Base-by-base conservation (phyloP, 768 basidiomycete species). In the Lentinula edodes region DNA sequence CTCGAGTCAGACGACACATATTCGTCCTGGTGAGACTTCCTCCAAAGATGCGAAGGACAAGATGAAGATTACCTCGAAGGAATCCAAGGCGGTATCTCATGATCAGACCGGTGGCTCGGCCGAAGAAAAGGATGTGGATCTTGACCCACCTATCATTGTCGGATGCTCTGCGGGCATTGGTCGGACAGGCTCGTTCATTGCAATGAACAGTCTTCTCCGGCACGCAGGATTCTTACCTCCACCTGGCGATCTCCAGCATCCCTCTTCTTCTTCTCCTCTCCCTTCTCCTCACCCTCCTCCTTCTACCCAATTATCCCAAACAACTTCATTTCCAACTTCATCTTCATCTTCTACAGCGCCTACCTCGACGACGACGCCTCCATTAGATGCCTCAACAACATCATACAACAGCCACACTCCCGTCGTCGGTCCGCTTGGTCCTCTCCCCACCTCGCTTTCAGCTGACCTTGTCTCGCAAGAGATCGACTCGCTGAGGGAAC, bases 81-180 rank as follows among this genome's bases (percentile, higher is more conserved):
- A 39, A 2, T 28, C 3, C 28, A 28, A 28, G 28, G 3, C 3
- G 28, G 43, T 3, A 10, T 48, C 46, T 20, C 8, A 48, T 2
- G 18, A 20, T 39, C 38, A 5, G 20, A 20, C 3, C 18, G 9
- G 46, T 48, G 23, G 18, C 18, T 18, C 46, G 7, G 12, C 18
- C 72, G 60, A 66, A 63, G 46, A 48, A 23, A 16, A 20, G 46
- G 46, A 48, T 50, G 34, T 42, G 2, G 61, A 73, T 18, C 64
- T 73, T 13, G 86, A 89, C 64, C 88, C 89, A n/a, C 91, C 91
- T 0, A 81, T 90, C 64, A 82, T 95, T 66, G 81, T 91, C 35
- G 85, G 90, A 63, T 95, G 93, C 69, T 93, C 91, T 32, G 93
- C 94, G 1, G 93, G 93, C 4, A 80, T 95, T 61, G 93, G 93